Percentiles rank a stretch among this genome's conserved stretches.
These are phyloP conservation scores for Phtheirospermum japonicum DNA, from an alignment of 257 asterid genomes.

Conservation along the genomic window DNA sequence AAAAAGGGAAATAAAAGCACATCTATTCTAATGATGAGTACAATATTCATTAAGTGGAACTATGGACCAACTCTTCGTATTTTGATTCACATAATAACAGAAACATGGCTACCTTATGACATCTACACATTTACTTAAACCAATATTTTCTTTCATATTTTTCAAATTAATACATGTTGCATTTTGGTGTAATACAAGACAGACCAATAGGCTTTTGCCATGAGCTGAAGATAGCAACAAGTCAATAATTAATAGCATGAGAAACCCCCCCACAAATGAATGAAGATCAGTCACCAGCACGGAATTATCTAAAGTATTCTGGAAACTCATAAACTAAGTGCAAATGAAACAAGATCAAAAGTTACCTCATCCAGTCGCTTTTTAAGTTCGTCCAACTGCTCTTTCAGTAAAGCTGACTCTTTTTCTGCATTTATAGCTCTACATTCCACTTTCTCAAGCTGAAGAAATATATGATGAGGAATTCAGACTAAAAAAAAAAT, in stretches of 20 bases:
- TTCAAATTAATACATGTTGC: constrained; percentile 10
- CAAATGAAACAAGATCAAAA: constrained; percentile 12
- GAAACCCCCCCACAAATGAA: neutral
- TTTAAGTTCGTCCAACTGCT: constrained; percentile 64
- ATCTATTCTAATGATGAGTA: too few relatives aligned
- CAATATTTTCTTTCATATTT: too few relatives aligned
- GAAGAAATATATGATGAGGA: constrained; percentile 28
- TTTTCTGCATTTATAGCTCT: constrained; percentile 84
- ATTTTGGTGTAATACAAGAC: constrained; percentile 5
- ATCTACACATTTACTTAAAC: too few relatives aligned
- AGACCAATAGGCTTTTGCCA: neutral
- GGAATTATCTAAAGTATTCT: constrained; percentile 7
- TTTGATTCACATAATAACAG: too few relatives aligned
- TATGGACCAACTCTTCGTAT: too few relatives aligned
- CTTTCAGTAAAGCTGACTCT: constrained; percentile 62
- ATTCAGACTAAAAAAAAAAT: constrained; percentile 23
- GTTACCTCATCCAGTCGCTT: constrained; percentile 65
- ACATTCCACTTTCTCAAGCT: constrained; percentile 86
- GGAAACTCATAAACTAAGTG: constrained; percentile 13
- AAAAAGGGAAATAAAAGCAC: too few relatives aligned
- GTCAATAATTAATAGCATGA: neutral
- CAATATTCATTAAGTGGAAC: too few relatives aligned
- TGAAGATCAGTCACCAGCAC: constrained; percentile 25
- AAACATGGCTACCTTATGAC: too few relatives aligned
- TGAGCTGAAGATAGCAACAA: neutral